Evolutionary conservation across 2,329 filamentous ascomycete species (phyloP), one percentile per base, ranked within the genome.

Genomic region (Nannizzia gypsea): DNA sequence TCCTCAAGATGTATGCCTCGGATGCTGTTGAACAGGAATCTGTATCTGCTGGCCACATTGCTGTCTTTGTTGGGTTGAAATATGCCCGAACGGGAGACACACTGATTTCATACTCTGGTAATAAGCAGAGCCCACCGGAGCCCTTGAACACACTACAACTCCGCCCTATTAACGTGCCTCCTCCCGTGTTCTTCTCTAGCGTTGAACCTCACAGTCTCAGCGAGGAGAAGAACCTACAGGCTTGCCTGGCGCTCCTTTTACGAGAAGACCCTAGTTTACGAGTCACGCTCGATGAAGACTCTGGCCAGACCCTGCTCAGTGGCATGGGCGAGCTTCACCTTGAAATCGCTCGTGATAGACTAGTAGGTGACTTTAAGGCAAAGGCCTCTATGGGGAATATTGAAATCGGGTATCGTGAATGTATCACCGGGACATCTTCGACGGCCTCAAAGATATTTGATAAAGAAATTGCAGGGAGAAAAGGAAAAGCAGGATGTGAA

Each of bases 321-420:
- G 93, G 93, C 3, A 97, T 99, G 93, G 93, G 93, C 6, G 90
- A 95, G 67, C 81, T 99, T 28, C 93, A 99, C 72, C 80, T 99
- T 0, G 93, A 99, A 67, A 93, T 99, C 56, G 91, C 92, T 0
- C 80, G 90, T 56, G 89, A 97, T 72, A 83, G 91, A 48, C 82
- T 99, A 8, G 84, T 93, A 64, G 88, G 89, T 58, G 90, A 95
- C 68, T 86, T 96, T 74, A 95, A 93, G 71, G 90, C 78, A 72
- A 96, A 83, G 80, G 90, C 79, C 63, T 85, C 76, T 17, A 96
- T 96, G 78, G 91, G 92, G 11, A 86, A 85, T 58, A 95, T 99
- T 63, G 89, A 96, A 67, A 96, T 99, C 62, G 90, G 95, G 65
- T 99, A 97, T 74, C 87, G 95, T 59, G 93, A 99, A 74, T 87